Evolutionary conservation across 1,284 basidiomycete species (phyloP), one percentile per base, ranked within the genome.

Genomic region (Trichosporon sp.): DNA sequence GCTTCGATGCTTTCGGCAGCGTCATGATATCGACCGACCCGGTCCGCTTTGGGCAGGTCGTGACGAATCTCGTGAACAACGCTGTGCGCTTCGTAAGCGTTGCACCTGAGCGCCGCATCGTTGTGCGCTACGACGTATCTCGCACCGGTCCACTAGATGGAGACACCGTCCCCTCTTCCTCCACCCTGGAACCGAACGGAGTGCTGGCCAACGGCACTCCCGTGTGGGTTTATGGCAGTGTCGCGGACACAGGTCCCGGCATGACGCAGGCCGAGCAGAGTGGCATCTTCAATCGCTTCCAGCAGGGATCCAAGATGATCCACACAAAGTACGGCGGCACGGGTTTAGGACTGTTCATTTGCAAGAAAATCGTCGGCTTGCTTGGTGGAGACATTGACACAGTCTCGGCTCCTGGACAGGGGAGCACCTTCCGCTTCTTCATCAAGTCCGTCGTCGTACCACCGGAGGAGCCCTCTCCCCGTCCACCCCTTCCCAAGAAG

Each of bases 401-500:
- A 31, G 67, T 69, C 19, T 76, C 74, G 48, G 68, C 75, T 46
- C 65, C 76, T 0, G 78, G 76, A 3, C 48, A 73, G 35, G 79
- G 79, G 11, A 75, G 71, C 74, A 94, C 77, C 10, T 83, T 83
- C 77, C 77, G 78, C 3, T 82, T 83, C 73, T 83, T 74, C 73
- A 76, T 83, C 51, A 67, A 69, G 35, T 56, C 65, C 0, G 32
- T 6, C 8, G 65, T 66, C 7, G 67, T 56, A 14, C 51, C 37
- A 2, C 63, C 67, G 8, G 16, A 26, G 26, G 26, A 35, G 32
- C 59, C n/a, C 32, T 63, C 31, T 10, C 19, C 51, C 1, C 40
- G 26, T 31, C 31, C 6, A 14, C 21, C 46, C 4, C 38, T 35
- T 1, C 7, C 65, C 21, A 32, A 6, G n/a, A 19, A 43, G 16